phyloP scores from a whole-genome alignment of 768 basidiomycete species.

The Pleurotus djamor region DNA sequence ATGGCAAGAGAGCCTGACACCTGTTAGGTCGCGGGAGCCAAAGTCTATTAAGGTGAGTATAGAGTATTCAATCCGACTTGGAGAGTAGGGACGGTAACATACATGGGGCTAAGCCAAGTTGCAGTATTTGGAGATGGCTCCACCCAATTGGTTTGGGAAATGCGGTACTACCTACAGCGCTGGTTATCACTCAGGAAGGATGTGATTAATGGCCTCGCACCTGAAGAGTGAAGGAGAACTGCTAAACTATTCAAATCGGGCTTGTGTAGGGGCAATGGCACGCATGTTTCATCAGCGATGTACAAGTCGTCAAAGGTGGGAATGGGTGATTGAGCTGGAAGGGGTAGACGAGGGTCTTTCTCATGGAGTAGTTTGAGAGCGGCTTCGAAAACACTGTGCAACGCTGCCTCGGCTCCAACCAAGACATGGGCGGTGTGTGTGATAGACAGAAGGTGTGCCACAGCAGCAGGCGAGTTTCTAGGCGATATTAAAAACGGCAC shows the following conservation, averaged over 20 bases:
- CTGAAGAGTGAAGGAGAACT: conserved; percentile 1
- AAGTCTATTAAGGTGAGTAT: background rate
- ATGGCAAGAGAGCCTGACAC: background rate
- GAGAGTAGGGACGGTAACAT: background rate
- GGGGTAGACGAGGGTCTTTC: background rate
- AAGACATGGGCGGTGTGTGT: conserved; percentile 15
- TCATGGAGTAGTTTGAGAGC: conserved; percentile 15
- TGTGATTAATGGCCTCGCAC: background rate
- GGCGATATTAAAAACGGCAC: conserved; percentile 27
- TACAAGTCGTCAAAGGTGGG: conserved; percentile 16
- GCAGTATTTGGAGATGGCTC: conserved; percentile 1
- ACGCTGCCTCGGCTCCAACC: conserved; percentile 20
- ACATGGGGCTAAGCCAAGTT: conserved; percentile 1
- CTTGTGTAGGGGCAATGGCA: background rate
- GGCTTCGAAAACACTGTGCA: conserved; percentile 12
- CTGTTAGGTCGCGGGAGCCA: conserved; percentile 3
- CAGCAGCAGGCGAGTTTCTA: conserved; percentile 38
- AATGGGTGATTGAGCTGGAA: conserved; percentile 12
- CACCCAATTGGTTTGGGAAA: conserved; percentile 2
- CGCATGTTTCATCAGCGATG: background rate
- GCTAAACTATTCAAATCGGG: background rate
- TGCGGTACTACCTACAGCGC: background rate
- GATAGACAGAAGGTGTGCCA: conserved; percentile 34
- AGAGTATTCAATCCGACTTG: background rate
- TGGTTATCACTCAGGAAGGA: background rate